Conservation (phyloP, 768 basidiomycete genomes). For the Lyophyllum semitale region DNA sequence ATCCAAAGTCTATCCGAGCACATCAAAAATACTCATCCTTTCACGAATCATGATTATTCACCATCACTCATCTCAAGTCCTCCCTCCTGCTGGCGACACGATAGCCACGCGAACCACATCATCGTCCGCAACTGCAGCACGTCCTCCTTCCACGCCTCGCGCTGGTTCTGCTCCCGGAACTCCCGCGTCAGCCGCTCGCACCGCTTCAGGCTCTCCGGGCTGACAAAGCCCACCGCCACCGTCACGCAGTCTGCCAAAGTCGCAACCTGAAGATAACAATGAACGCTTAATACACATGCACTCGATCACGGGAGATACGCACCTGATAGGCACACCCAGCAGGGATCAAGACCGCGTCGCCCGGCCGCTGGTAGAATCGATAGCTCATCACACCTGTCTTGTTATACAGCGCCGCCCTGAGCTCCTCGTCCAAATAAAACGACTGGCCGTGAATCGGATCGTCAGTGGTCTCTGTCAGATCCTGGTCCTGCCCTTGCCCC, state of each 20-base stretch:
- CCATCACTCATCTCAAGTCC: neutral
- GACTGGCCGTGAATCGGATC: slow-evolving; percentile 94
- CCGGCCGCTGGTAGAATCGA: slow-evolving; percentile 86
- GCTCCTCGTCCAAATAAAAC: slow-evolving; percentile 74
- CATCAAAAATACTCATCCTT: too few relatives aligned
- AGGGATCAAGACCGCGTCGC: slow-evolving; percentile 94
- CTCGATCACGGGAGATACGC: slow-evolving; percentile 19
- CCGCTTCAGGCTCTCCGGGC: slow-evolving; percentile 86
- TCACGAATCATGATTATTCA: too few relatives aligned
- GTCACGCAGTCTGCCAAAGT: slow-evolving; percentile 94
- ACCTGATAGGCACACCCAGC: slow-evolving; percentile 94
- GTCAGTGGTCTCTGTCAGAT: slow-evolving; percentile 46
- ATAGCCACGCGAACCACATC: slow-evolving; percentile 94
- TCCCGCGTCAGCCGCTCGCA: slow-evolving; percentile 87
- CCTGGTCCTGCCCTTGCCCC: neutral
- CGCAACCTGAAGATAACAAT: slow-evolving; percentile 62
- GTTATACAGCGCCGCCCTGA: slow-evolving; percentile 69
- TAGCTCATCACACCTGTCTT: slow-evolving; percentile 74
- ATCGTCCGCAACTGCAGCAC: slow-evolving; percentile 88
- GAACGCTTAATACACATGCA: neutral
- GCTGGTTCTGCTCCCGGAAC: slow-evolving; percentile 88
- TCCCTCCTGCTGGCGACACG: slow-evolving; percentile 50
- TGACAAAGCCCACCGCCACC: slow-evolving; percentile 93
- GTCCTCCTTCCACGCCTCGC: slow-evolving; percentile 91
- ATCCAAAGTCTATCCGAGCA: too few relatives aligned